Base-by-base conservation (phyloP, 129 eudicot species). In the Oenanthe sinensis region DNA sequence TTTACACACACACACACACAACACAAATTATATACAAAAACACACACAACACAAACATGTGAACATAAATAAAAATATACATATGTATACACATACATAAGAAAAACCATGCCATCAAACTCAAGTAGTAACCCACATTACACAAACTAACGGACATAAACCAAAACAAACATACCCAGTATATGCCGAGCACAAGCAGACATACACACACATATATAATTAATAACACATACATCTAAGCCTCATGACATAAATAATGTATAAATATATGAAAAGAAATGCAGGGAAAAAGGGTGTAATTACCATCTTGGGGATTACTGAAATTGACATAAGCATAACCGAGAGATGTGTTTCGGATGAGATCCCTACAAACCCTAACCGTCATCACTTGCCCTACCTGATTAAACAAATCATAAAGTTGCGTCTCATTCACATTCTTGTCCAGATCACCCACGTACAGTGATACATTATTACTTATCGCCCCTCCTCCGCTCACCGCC, bases 241-340 rank as follows among this genome's bases (percentile, higher is more conserved):
- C n/a, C n/a, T n/a, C n/a, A n/a, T n/a, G n/a, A n/a, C n/a, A n/a
- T n/a, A n/a, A n/a, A n/a, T n/a, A n/a, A n/a, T n/a, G n/a, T n/a
- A n/a, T n/a, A n/a, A n/a, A n/a, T n/a, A n/a, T n/a, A n/a, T n/a
- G n/a, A n/a, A n/a, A n/a, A n/a, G n/a, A 36, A 44, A 60, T 26
- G 30, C 3, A 10, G 12, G 15, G 20, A 24, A 6, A n/a, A 44
- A 42, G 39, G 77, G 42, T 39, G 42, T 39, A 39, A 39, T 69
- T 14, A 90, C 95, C 95, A 75, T 87, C 91, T 14, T 78, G 85
- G 2, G 89, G 81, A 49, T 20, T 81, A 28, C 70, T 80, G 71
- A 81, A 90, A 79, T 90, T 90, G 74, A 90, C 95, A 79, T 90
- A 90, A 11, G 80, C 95, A 42, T 90, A 90, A 30, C 95, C 90